Conservation (phyloP, 2,329 filamentous ascomycete genomes). For the Hypocreales sp. region DNA sequence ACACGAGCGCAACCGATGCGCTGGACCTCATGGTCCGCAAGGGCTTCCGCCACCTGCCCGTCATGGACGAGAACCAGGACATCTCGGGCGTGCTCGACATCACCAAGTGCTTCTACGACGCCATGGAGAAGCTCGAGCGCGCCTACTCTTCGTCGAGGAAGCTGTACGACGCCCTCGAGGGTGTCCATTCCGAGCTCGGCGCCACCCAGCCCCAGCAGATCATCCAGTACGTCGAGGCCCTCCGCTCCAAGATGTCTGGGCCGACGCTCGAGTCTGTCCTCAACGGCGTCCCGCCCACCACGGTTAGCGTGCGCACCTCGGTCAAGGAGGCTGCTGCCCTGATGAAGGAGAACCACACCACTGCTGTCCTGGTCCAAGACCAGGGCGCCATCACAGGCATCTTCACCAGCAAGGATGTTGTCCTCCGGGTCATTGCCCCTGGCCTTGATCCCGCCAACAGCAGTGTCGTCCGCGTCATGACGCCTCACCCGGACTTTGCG, state of each 20-base stretch:
- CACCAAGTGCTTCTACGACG: constrained; percentile 99
- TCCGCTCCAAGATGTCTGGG: constrained; percentile 93
- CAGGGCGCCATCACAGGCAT: constrained; percentile 96
- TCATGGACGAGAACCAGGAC: constrained; percentile 99
- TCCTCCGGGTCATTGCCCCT: constrained; percentile 91
- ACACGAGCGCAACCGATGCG: constrained; percentile 95
- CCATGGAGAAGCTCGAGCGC: constrained; percentile 98
- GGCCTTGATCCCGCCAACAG: constrained; percentile 88
- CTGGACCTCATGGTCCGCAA: constrained; percentile 96
- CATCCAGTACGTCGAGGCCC: constrained; percentile 94
- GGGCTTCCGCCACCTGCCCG: constrained; percentile 90
- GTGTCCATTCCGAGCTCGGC: constrained; percentile 91
- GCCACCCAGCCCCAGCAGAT: constrained; percentile 96
- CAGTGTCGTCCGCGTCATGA: constrained; percentile 98
- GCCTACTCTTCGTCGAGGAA: constrained; percentile 97
- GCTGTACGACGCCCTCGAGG: constrained; percentile 92
- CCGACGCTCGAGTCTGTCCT: constrained; percentile 90
- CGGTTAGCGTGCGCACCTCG: constrained; percentile 87
- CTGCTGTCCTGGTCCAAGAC: constrained; percentile 88
- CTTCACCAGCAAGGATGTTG: constrained; percentile 98
- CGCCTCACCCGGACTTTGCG: constrained; percentile 95
- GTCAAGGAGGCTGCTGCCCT: constrained; percentile 88
- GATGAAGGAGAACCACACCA: constrained; percentile 99
- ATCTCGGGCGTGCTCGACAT: constrained; percentile 97
- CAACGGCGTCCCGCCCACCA: constrained; percentile 81